A percentile compares a stretch with the other conserved stretches of the same genome.
These are phyloP conservation scores for Penicillium sp. DNA, from an alignment of 2,329 filamentous ascomycete genomes.

Conservation along the genomic window DNA sequence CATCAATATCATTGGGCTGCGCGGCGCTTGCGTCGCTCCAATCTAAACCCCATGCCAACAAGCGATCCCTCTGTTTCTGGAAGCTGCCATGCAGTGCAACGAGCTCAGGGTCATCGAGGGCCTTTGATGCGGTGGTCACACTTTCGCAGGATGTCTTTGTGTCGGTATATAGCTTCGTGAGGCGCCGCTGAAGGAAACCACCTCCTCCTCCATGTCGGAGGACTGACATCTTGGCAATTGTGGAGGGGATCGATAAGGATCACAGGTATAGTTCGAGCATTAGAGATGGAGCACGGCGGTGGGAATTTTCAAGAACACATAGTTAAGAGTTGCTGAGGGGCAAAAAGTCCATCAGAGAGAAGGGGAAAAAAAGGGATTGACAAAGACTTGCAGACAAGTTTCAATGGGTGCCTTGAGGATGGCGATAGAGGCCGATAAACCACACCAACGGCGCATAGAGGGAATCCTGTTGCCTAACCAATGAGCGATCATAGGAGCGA, in stretches of 20 bases:
- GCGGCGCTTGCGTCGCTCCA: constrained; percentile 63
- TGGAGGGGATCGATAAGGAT: constrained; percentile 17
- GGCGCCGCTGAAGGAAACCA: constrained; percentile 48
- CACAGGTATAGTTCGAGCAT: constrained; percentile 16
- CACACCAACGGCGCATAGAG: constrained; percentile 27
- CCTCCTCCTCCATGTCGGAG: constrained; percentile 43
- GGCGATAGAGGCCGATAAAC: constrained; percentile 27
- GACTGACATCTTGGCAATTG: constrained; percentile 45
- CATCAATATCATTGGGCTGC: constrained; percentile 60
- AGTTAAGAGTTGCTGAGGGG: constrained; percentile 9
- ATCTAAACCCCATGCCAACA: constrained; percentile 64
- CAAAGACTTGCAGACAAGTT: constrained; percentile 5
- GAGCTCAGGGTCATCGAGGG: constrained; percentile 52
- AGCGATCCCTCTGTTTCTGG: constrained; percentile 62
- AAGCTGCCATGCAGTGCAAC: constrained; percentile 59
- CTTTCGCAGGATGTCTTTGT: constrained; percentile 62
- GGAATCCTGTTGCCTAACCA: constrained; percentile 48
- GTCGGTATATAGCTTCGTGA: constrained; percentile 63
- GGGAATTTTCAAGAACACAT: constrained; percentile 16
- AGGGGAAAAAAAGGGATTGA: constrained; percentile 6
- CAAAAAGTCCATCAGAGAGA: constrained; percentile 11
- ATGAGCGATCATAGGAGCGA: constrained; percentile 23
- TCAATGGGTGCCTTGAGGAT: constrained; percentile 24
- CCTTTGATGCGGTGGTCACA: constrained; percentile 51
- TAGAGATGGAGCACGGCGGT: constrained; percentile 10